Base-by-base conservation (phyloP, 169 alveolate genomes). In the Plasmodium billcollinsi region DNA sequence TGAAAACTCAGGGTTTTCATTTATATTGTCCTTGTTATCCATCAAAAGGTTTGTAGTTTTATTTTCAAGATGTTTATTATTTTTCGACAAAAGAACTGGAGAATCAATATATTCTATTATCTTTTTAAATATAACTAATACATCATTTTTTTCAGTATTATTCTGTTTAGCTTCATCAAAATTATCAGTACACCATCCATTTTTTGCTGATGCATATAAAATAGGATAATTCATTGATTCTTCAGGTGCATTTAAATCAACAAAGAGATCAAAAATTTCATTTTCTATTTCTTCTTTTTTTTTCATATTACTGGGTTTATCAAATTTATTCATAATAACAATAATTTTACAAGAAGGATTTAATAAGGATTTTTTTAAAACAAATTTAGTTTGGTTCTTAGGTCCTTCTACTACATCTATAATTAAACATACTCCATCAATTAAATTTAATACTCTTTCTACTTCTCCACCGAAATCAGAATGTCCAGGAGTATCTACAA, bases 381-480 rank as follows among this genome's bases (percentile, higher is more conserved):
- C 96, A 69, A 92, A 95, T 58, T 92, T 93, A 14, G 99, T 98
- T 88, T 98, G 97, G 43, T 98, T 97, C 95, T 96, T 94, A 1
- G 98, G 98, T 2, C 99, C 99, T 92, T 97, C 99, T 50, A 98
- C 98, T 6, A 98, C 99, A 76, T 98, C 99, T 14, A 98, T 99
- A 24, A 98, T 97, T 29, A 98, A 94, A 59, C 98, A 96, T 29
- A 98, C 99, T 47, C 99, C 99, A 92, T 98, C 99, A 24, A 98
- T 99, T 95, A 98, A 96, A 88, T 94, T 90, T 95, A 98, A 94
- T 72, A 98, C 98, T 43, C 99, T 94, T 89, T 98, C 99, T 11
- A 98, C 99, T 89, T 98, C 99, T 21, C 99, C 99, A 15, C 99
- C 99, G 90, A 98, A 98, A 92, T 98, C 99, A 14, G 99, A 96